Percentiles rank a stretch among this genome's conserved stretches.
These are phyloP conservation scores for Monosporascus sp. DNA, from an alignment of 2,329 filamentous ascomycete species.

Conservation along the genomic window DNA sequence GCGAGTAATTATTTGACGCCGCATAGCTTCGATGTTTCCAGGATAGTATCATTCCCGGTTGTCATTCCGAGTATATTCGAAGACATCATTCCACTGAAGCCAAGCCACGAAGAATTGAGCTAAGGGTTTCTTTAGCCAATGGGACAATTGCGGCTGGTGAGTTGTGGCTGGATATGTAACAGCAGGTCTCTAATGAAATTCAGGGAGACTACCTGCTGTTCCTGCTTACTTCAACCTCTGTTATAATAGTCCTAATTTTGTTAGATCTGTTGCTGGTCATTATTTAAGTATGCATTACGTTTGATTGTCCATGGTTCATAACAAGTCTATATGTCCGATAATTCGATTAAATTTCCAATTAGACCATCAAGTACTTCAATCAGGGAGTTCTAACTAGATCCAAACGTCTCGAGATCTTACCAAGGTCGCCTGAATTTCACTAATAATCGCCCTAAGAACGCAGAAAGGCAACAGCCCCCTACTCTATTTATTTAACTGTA, in stretches of 20 bases:
- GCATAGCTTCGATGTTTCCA: conserved; percentile 13
- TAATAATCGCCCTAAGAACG: too few species aligned
- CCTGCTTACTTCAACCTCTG: neutral
- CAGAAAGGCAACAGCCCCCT: too few species aligned
- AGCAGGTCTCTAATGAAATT: neutral
- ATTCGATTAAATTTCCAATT: too few species aligned
- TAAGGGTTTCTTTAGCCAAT: neutral
- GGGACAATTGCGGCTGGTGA: neutral
- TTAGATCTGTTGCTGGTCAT: neutral
- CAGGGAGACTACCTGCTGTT: neutral
- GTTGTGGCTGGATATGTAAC: neutral
- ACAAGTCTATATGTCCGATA: too few species aligned
- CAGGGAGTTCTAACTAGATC: too few species aligned
- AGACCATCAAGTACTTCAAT: too few species aligned
- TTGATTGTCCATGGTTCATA: too few species aligned
- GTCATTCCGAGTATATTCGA: neutral
- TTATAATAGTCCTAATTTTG: neutral
- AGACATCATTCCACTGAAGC: neutral
- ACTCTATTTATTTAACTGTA: too few species aligned
- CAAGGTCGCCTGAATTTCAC: too few species aligned
- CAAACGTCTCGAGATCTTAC: too few species aligned
- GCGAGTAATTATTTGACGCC: conserved; percentile 9
- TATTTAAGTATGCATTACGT: too few species aligned
- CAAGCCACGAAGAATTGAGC: neutral
- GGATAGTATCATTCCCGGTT: neutral